Evolutionary conservation across 495 filamentous ascomycete species (phyloP), one percentile per base, ranked within the genome.

Genomic region (Parathielavia appendiculata): DNA sequence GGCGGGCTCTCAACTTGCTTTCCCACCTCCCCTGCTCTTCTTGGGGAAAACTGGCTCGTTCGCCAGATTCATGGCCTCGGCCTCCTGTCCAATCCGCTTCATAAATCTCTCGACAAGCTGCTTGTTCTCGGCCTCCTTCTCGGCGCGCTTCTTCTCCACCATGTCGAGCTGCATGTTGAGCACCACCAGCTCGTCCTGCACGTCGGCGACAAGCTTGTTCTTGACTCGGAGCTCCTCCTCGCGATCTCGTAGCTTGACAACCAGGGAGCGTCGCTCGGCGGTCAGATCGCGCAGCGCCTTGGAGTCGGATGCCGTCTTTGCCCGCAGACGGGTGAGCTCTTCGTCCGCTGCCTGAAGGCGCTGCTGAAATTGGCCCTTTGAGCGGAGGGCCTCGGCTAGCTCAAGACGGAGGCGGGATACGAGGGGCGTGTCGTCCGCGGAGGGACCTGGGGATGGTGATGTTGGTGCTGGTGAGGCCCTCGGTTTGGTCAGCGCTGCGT

Each of bases 91-190:
- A 78, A 92, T 90, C 58, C 88, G 79, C 59, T 80, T 82, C 90
- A 97, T 93, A 89, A 89, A 97, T 46, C 92, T 81, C 65, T 91
- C 86, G 52, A 96, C 83, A 38, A 97, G 76, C 47, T 96, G 88
- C 65, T 89, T 81, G 65, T 97, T 96, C 66, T 97, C 92, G n/a
- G 76, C 78, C 67, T 83, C 75, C 56, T 95, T 74, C 64, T 83
- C 85, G 60, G 80, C 79, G 6, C 76, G 77, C 63, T 79, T 81
- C 68, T 91, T 80, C 66, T 92, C 89, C 10, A 86, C 83, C 78
- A 96, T 84, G 65, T 96, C 91, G 4, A 96, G 79, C 71, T 97
- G 87, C 60, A 97, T 81, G 58, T 89, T 90, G 47, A 95, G 72
- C 3, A 89, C 84, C 40, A 92, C 81, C 61, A 93, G 82, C 66